Conservation (phyloP, 2,329 filamentous ascomycete species). For the Kalaharituber pfeilii region DNA sequence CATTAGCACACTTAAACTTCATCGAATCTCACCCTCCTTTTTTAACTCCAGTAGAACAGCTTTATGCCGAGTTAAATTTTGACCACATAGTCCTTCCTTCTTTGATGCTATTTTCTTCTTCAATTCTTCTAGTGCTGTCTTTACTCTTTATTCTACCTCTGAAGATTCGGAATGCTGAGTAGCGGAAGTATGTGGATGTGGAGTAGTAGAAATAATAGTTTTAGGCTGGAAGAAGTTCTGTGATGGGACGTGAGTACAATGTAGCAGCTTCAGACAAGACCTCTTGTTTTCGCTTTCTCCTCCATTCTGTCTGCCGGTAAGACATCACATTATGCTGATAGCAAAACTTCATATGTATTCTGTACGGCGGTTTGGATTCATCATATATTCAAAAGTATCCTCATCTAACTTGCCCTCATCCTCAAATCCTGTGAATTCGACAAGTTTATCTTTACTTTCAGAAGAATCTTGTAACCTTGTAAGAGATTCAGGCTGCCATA, state of each 20-base stretch:
- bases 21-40: constrained; percentile 1
- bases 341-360: too few species aligned
- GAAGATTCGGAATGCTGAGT: not conserved
- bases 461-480: too few species aligned
- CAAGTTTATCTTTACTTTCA: too few species aligned
- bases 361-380: too few species aligned
- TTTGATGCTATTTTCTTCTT: constrained; percentile 1
- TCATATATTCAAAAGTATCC: too few species aligned
- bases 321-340: too few species aligned
- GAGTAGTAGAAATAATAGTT: not conserved
- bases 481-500: too few species aligned
- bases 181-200: not conserved
- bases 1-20: not conserved
- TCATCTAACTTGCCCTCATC: too few species aligned
- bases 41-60: constrained; percentile 5
- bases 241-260: not conserved
- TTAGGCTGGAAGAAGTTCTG: not conserved
- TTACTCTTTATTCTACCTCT: not conserved
- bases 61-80: constrained; percentile 5
- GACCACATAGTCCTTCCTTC: not conserved
- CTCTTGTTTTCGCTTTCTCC: not conserved
- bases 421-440: too few species aligned
- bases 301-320: not conserved
- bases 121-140: not conserved
- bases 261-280: not conserved